phyloP scores from a whole-genome alignment of 2,329 filamentous ascomycete genomes.

The Pseudogymnoascus sp. region DNA sequence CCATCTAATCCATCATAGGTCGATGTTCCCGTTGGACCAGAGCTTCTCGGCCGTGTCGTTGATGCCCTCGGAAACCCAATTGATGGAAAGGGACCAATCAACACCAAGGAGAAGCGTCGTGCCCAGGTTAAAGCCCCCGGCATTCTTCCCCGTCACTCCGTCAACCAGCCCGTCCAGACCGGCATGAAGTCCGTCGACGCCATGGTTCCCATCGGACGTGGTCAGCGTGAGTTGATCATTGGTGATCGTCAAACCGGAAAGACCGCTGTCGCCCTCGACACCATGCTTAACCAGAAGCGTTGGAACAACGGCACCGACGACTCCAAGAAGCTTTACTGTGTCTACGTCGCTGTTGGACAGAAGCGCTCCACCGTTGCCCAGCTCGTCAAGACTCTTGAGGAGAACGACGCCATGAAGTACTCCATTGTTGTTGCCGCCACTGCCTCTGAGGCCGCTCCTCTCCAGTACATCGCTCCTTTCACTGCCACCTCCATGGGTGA shows the following conservation, averaged over 20 bases:
- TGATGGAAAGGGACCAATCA: constrained; percentile 96
- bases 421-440: constrained; percentile 88
- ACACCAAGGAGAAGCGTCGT: constrained; percentile 86
- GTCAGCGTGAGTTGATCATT: constrained; percentile 99
- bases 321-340: constrained; percentile 97
- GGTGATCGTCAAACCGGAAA: constrained; percentile 99
- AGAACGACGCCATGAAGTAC: constrained; percentile 99
- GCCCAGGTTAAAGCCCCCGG: constrained; percentile 98
- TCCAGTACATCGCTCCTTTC: constrained; percentile 93
- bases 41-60: constrained; percentile 94
- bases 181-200: constrained; percentile 98
- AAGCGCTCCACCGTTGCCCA: constrained; percentile 99
- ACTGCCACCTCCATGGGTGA: constrained; percentile 55
- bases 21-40: constrained; percentile 87
- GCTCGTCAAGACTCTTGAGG: constrained; percentile 98
- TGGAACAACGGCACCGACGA: constrained; percentile 88
- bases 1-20: constrained; percentile 50
- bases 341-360: constrained; percentile 98
- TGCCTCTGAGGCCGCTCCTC: constrained; percentile 89
- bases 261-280: constrained; percentile 95
- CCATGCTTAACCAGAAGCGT: constrained; percentile 98
- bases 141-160: constrained; percentile 93
- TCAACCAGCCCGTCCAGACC: constrained; percentile 98
- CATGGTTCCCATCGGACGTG: constrained; percentile 99
- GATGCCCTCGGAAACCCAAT: constrained; percentile 99